Evolutionary conservation across 306 rosid genomes (phyloP).

Genomic region (Quercus mongolica): DNA sequence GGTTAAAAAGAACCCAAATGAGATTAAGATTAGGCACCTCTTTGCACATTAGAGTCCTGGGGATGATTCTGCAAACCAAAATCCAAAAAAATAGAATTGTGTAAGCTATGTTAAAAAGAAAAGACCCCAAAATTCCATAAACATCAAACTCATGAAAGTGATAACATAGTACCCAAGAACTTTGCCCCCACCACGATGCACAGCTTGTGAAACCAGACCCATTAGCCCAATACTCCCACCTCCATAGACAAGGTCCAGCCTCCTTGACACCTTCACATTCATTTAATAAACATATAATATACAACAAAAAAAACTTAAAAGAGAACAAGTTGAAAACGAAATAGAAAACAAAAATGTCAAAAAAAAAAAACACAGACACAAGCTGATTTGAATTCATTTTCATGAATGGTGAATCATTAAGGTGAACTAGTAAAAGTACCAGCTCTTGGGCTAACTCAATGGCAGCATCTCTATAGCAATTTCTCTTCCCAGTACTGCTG

Average conservation of each 20-base stretch:
- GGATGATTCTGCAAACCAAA: constrained; percentile 41
- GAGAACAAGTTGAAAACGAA: not conserved
- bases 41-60: constrained; percentile 43
- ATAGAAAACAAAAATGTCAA: not conserved
- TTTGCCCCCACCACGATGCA: constrained; percentile 56
- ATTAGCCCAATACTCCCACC: constrained; percentile 67
- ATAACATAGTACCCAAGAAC: constrained; percentile 45
- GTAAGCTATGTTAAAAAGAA: not conserved
- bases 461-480: constrained; percentile 52
- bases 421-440: constrained; percentile 18
- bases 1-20: not conserved
- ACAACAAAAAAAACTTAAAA: too few species aligned
- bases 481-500: constrained; percentile 51
- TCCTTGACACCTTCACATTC: constrained; percentile 42
- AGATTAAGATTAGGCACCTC: constrained; percentile 27
- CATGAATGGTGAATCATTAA: not conserved
- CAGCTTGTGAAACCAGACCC: constrained; percentile 61
- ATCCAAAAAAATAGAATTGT: not conserved
- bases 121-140: not conserved
- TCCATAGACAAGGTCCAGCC: constrained; percentile 57
- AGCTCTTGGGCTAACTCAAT: constrained; percentile 50
- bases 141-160: not conserved
- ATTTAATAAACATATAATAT: not conserved
- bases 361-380: not conserved
- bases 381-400: not conserved